Conservation (phyloP, 176 grass and related monocot genomes). For the Oryza nivara region DNA sequence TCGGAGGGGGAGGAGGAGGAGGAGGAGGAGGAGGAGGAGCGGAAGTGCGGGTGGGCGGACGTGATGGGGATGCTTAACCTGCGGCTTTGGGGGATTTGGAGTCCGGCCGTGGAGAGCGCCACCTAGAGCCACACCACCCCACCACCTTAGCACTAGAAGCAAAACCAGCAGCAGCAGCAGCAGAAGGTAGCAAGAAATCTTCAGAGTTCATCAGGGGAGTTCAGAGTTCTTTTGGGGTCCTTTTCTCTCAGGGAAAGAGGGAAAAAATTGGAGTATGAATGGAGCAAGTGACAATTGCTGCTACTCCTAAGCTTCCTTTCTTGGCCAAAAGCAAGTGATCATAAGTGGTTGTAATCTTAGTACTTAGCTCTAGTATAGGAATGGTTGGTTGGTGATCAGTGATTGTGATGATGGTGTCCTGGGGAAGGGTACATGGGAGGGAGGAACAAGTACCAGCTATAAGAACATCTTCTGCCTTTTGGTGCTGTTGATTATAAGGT, state of each 20-base stretch:
- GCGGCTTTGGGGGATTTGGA: constrained; percentile 57
- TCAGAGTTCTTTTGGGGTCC: background rate
- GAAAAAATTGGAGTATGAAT: background rate
- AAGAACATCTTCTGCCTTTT: background rate
- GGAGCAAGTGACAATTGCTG: background rate
- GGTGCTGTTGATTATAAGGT: background rate
- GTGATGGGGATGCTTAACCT: constrained; percentile 51
- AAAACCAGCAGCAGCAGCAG: background rate
- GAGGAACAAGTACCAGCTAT: background rate
- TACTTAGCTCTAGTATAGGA: background rate
- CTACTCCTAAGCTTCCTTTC: background rate
- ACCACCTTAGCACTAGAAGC: constrained; percentile 20
- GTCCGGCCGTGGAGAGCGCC: constrained; percentile 53
- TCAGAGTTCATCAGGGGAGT: background rate
- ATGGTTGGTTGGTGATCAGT: background rate
- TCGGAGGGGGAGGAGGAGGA: background rate
- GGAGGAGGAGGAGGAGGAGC: constrained; percentile 7
- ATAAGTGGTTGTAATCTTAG: background rate
- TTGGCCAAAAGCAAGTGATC: background rate
- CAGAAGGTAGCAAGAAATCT: background rate
- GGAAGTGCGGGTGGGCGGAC: constrained; percentile 54
- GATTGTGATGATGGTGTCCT: background rate
- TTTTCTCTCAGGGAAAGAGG: background rate
- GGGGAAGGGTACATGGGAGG: background rate
- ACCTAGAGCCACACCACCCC: constrained; percentile 19